These are phyloP conservation scores for Purshia tridentata DNA, from an alignment of 306 rosid genomes.

Conservation along the genomic window DNA sequence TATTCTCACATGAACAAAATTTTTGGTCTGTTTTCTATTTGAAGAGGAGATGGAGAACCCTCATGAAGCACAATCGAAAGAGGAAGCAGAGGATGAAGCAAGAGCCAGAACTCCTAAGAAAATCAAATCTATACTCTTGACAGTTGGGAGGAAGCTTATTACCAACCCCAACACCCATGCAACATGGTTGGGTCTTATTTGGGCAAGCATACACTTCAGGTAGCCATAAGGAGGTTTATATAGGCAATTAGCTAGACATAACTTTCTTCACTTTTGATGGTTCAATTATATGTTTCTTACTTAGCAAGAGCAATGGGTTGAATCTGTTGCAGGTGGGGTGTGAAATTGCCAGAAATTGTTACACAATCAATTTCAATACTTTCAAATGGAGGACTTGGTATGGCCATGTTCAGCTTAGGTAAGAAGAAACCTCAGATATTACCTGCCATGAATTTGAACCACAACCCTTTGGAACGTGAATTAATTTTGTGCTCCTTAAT, in stretches of 20 bases:
- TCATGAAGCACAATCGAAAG: slow-evolving; percentile 59
- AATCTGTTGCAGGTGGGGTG: slow-evolving; percentile 67
- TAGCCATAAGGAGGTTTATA: slow-evolving; percentile 16
- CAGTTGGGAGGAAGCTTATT: slow-evolving; percentile 72
- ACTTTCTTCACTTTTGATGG: neutral
- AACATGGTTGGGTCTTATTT: slow-evolving; percentile 68
- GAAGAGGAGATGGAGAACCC: slow-evolving; percentile 55
- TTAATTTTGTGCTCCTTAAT: slow-evolving; percentile 8
- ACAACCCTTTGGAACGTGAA: slow-evolving; percentile 1
- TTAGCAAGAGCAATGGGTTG: neutral
- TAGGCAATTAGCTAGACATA: neutral
- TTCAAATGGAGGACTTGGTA: slow-evolving; percentile 86
- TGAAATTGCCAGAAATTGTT: slow-evolving; percentile 69
- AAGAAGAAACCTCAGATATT: slow-evolving; percentile 21
- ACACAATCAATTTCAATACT: slow-evolving; percentile 57
- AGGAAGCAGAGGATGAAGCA: slow-evolving; percentile 47
- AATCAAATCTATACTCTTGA: slow-evolving; percentile 56
- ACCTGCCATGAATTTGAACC: neutral
- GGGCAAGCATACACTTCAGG: slow-evolving; percentile 87
- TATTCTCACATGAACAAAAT: slow-evolving; percentile 18
- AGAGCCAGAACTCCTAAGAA: slow-evolving; percentile 38
- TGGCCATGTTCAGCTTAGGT: slow-evolving; percentile 99
- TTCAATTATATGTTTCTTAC: neutral
- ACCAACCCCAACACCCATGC: slow-evolving; percentile 91
- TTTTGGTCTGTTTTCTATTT: slow-evolving; percentile 26